Conservation (phyloP, 495 filamentous ascomycete genomes). For the Astrothelium subdiscretum region DNA sequence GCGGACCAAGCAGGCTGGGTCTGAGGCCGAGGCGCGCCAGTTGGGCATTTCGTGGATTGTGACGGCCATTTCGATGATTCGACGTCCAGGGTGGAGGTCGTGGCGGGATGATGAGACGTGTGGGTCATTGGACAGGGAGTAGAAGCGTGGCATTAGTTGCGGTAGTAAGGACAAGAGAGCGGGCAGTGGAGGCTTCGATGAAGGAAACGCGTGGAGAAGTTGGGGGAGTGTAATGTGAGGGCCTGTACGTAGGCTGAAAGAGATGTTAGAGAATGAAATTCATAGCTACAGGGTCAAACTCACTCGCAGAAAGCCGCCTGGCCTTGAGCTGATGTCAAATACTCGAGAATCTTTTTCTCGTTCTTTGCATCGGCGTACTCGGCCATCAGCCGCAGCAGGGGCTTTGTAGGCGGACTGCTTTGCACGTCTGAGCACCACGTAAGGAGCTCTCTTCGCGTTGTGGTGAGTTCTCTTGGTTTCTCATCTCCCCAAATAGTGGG, state of each 20-base stretch:
- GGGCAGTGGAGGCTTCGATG: constrained; percentile 72
- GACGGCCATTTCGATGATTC: constrained; percentile 87
- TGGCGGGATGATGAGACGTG: constrained; percentile 62
- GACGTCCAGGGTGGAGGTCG: constrained; percentile 55
- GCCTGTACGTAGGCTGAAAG: constrained; percentile 57
- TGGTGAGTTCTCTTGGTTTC: constrained; percentile 64
- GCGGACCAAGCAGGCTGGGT: constrained; percentile 12
- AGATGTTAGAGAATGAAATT: background rate
- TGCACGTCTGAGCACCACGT: constrained; percentile 95
- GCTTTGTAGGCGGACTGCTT: constrained; percentile 82
- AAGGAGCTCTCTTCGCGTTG: constrained; percentile 78
- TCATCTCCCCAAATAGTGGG: constrained; percentile 98
- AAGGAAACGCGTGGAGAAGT: constrained; percentile 84
- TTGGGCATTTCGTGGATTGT: constrained; percentile 78
- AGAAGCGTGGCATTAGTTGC: constrained; percentile 91
- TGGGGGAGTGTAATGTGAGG: constrained; percentile 75
- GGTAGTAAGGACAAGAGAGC: constrained; percentile 69
- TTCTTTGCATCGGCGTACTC: constrained; percentile 69
- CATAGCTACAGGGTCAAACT: background rate
- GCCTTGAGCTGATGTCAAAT: constrained; percentile 78
- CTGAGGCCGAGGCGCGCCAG: constrained; percentile 43
- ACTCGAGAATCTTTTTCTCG: constrained; percentile 79
- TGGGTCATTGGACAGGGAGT: constrained; percentile 93
- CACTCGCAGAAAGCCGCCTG: constrained; percentile 84
- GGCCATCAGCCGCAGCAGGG: constrained; percentile 71